phyloP scores from a whole-genome alignment of 2,329 filamentous ascomycete genomes.

The Rutstroemia sp. region DNA sequence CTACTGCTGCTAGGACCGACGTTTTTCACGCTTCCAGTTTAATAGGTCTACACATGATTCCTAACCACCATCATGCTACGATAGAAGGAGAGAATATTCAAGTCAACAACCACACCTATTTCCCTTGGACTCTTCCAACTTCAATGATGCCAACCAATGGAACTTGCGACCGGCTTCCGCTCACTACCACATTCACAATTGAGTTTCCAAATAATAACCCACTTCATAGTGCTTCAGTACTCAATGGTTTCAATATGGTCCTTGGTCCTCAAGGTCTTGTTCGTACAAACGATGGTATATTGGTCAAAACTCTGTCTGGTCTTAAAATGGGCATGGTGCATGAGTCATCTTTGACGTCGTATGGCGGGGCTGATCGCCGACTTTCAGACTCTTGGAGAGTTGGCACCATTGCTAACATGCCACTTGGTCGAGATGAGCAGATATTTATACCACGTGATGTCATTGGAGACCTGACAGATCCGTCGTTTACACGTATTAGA shows the following conservation, averaged over 20 bases:
- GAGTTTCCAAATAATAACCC: slow-evolving; percentile 49
- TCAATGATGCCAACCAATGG: slow-evolving; percentile 69
- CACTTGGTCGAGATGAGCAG: slow-evolving; percentile 80
- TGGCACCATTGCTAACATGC: slow-evolving; percentile 71
- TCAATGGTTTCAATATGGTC: slow-evolving; percentile 32
- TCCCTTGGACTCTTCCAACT: slow-evolving; percentile 84
- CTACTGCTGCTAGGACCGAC: slow-evolving; percentile 70
- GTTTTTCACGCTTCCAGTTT: slow-evolving; percentile 85
- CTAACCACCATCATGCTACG: slow-evolving; percentile 53
- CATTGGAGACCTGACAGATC: slow-evolving; percentile 69
- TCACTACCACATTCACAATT: slow-evolving; percentile 62
- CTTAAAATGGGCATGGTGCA: slow-evolving; percentile 61
- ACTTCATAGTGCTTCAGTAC: slow-evolving; percentile 5
- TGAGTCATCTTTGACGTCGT: slow-evolving; percentile 40
- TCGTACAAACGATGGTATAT: slow-evolving; percentile 40
- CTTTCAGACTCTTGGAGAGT: slow-evolving; percentile 56
- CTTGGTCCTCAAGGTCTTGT: slow-evolving; percentile 41
- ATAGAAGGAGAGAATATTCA: slow-evolving; percentile 7
- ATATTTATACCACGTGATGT: slow-evolving; percentile 73
- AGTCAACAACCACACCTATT: slow-evolving; percentile 66
- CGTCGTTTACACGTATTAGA: slow-evolving; percentile 72
- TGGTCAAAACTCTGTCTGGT: slow-evolving; percentile 46
- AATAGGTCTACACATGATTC: slow-evolving; percentile 72
- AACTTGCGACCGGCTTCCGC: slow-evolving; percentile 64
- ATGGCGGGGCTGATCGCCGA: slow-evolving; percentile 27